Evolutionary conservation across 2,329 filamentous ascomycete species (phyloP).

Genomic region (Ascosphaera apis): DNA sequence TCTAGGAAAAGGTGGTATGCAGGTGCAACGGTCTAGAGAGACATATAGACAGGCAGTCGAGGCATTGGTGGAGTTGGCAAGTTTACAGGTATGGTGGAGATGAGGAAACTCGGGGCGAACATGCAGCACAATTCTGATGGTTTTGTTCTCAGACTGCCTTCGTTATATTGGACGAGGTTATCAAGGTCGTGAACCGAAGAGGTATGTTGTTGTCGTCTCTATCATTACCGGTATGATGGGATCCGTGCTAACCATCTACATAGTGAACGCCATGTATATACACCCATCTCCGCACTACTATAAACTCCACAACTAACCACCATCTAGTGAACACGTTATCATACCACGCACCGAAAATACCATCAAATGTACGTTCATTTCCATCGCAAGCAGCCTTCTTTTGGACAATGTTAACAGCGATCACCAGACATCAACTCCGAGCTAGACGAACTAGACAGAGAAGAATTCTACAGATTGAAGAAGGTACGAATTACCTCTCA

Average conservation of each 20-base stretch:
- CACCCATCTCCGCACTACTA: background rate
- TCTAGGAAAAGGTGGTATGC: constrained; percentile 87
- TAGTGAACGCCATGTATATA: constrained; percentile 5
- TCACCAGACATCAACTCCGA: constrained; percentile 78
- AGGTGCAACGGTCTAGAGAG: constrained; percentile 84
- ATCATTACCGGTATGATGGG: background rate
- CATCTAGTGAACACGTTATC: constrained; percentile 39
- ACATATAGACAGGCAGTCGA: constrained; percentile 92
- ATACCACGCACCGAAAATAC: constrained; percentile 97
- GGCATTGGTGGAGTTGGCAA: constrained; percentile 82
- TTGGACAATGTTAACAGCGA: constrained; percentile 5
- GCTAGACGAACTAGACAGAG: constrained; percentile 86
- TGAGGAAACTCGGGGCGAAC: background rate
- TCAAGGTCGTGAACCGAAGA: constrained; percentile 96
- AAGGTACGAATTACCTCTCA: constrained; percentile 30
- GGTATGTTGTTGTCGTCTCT: constrained; percentile 26
- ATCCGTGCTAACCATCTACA: background rate
- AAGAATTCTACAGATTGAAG: constrained; percentile 94
- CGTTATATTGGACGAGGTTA: constrained; percentile 93
- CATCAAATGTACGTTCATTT: constrained; percentile 54
- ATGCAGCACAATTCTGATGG: constrained; percentile 3
- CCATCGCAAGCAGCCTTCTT: background rate
- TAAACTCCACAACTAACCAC: background rate
- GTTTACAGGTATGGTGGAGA: constrained; percentile 42
- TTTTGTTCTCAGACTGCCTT: constrained; percentile 49